Evolutionary conservation across 2,329 filamentous ascomycete species (phyloP).

Genomic region (Sarocladiaceae sp.): DNA sequence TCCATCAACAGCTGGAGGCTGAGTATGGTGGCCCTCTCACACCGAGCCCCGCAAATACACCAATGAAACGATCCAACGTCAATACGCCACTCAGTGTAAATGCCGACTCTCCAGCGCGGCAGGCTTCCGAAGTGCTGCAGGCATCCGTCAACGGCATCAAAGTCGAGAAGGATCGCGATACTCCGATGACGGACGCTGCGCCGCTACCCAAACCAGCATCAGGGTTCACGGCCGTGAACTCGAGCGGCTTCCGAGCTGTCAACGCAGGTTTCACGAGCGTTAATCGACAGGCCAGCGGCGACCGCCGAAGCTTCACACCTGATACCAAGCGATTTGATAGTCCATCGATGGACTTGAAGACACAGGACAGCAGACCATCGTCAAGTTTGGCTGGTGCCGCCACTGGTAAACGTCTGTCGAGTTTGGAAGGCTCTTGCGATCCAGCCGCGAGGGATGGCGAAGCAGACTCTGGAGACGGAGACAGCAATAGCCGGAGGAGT

Average conservation of each 20-base stretch:
- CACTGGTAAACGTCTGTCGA: conserved; percentile 73
- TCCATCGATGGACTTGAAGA: conserved; percentile 19
- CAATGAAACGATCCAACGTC: conserved; percentile 62
- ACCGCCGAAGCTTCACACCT: conserved; percentile 56
- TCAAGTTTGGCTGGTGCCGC: conserved; percentile 50
- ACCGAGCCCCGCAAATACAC: conserved; percentile 64
- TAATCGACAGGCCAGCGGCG: conserved; percentile 45
- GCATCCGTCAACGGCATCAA: conserved; percentile 41
- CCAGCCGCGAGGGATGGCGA: conserved; percentile 43
- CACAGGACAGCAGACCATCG: conserved; percentile 53
- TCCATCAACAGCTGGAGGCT: conserved; percentile 91
- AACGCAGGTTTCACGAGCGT: conserved; percentile 67
- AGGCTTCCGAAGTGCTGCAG: conserved; percentile 51
- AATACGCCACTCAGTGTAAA: conserved; percentile 55
- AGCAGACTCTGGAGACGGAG: conserved; percentile 52
- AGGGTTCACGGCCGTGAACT: conserved; percentile 58
- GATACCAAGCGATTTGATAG: conserved; percentile 40
- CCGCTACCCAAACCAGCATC: conserved; percentile 35
- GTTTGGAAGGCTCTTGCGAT: conserved; percentile 48
- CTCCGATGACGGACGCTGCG: conserved; percentile 42
- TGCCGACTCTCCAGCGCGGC: conserved; percentile 63
- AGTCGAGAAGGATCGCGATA: conserved; percentile 43
- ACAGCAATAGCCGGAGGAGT: conserved; percentile 72
- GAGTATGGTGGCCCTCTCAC: conserved; percentile 92
- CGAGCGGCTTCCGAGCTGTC: conserved; percentile 67